Base-by-base conservation (phyloP, 1,284 basidiomycete genomes). In the Ganoderma lucidum region DNA sequence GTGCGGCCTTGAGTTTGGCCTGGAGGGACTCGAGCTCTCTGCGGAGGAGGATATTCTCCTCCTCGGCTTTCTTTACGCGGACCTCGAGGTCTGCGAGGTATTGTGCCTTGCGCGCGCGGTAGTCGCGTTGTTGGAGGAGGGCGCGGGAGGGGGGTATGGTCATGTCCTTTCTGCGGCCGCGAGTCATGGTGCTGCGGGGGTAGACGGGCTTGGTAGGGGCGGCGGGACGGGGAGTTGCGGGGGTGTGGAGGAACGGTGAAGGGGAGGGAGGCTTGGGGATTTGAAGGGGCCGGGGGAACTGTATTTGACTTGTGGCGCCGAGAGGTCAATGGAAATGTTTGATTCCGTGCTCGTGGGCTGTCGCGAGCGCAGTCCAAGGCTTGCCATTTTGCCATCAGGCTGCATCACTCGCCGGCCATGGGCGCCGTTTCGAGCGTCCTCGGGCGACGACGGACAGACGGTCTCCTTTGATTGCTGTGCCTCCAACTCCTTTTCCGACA, bases 141-240 rank as follows among this genome's bases (percentile, higher is more conserved):
- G 81, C 74, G 62, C 81, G 78, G 32, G 80, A 80, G 63, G 55
- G 87, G 77, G 72, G 88, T 81, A 77, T 87, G 83, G 70, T 86
- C 60, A 85, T 79, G 78, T 91, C 88, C 79, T 89, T 90, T 79
- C 88, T 87, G 73, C 89, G 85, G 59, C 89, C 89, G 78, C 89
- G 83, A 66, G 88, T 86, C 89, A 91, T 90, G 59, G 64, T 64
- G 35, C 12, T 37, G 32, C 53, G 41, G 61, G 9, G 56, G 59
- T 58, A 51, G 48, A 32, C 4, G 51, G 48, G 32, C 19, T 14
- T 9, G 44, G 45, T 37, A 48, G 59, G 42, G 15, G 60, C 14
- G 41, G 60, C 35, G 44, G 53, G 62, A 39, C 12, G 53, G 37
- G 32, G 62, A 41, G 30, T 14, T 66, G 23, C 42, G 37, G 39